Percentiles rank a stretch among this genome's conserved stretches.
Evolutionary conservation across 352 stramenopile species (phyloP).

Genomic region (Globisporangium camurandrum): DNA sequence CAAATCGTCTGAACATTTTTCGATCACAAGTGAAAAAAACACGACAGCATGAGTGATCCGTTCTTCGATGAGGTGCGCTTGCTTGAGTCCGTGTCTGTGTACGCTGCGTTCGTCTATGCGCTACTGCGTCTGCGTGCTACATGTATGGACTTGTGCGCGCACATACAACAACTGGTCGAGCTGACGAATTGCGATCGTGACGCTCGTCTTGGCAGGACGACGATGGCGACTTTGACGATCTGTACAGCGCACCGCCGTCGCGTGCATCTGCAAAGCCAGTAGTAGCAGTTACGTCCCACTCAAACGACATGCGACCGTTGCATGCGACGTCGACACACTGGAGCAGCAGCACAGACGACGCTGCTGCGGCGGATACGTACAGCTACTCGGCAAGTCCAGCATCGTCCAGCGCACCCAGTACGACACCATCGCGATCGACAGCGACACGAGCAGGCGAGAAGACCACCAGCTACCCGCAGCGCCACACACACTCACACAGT

Average conservation of each 20-base stretch:
- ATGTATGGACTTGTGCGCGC: neutral
- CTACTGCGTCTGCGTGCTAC: neutral
- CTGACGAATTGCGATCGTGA: too few relatives aligned
- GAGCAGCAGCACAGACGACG: neutral
- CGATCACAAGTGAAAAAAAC: too few relatives aligned
- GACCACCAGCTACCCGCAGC: neutral
- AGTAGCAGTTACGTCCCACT: neutral
- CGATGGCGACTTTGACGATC: slow-evolving; percentile 71
- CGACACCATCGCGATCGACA: slow-evolving; percentile 6
- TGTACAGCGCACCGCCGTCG: slow-evolving; percentile 48
- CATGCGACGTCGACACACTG: neutral
- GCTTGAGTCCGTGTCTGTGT: neutral
- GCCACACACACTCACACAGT: neutral
- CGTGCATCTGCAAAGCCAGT: neutral
- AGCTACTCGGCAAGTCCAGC: slow-evolving; percentile 11
- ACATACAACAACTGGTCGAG: neutral
- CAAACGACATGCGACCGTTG: too few relatives aligned
- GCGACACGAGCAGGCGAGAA: neutral
- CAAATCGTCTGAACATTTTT: too few relatives aligned
- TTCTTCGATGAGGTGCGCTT: slow-evolving; percentile 36
- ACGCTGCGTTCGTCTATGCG: neutral
- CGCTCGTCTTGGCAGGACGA: slow-evolving; percentile 25
- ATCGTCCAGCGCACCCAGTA: slow-evolving; percentile 11
- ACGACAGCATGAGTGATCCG: slow-evolving; percentile 30
- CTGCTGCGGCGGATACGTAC: too few relatives aligned